Evolutionary conservation across 1,284 basidiomycete species (phyloP), one percentile per base, ranked within the genome.

Genomic region (Heterobasidion irregulare): DNA sequence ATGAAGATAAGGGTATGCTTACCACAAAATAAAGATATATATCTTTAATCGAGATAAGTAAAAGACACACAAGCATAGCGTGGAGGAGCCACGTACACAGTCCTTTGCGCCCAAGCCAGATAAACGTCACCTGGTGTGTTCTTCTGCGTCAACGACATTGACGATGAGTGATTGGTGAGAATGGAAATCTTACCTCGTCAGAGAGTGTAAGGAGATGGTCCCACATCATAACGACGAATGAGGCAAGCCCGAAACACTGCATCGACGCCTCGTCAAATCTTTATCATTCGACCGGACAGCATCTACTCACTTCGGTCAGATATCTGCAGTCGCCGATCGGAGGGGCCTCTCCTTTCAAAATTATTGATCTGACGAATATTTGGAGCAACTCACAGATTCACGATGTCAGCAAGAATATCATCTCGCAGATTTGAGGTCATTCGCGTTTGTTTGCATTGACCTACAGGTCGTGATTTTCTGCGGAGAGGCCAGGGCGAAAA

Each of bases 81-180:
- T 26, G 6, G 26, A 26, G 34, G 36, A 35, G 2, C 9, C 16
- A 13, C 74, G 60, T 59, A 79, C 78, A 69, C 6, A 68, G 65
- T 2, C 76, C 72, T 64, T 77, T 78, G 50, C 62, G 68, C 32
- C 73, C 72, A 58, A 73, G 74, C 79, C 79, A 80, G 33, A 80
- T 69, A 59, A 72, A 75, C 53, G 77, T 73, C 10, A 77, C 70
- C 74, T 77, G 26, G 26, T 6, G 26, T 26, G 26, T 26, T 26
- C 26, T 1, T 26, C 26, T 26, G 26, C 26, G 26, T 26, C 26
- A 26, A 26, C 26, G 4, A 26, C 6, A 26, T 34, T 15, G 54
- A 41, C 38, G 52, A 51, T 18, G 32, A 18, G 12, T 53, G 16
- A 52, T 8, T 3, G 19, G 36, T 52, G 16, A 6, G 18, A 44